phyloP scores from a whole-genome alignment of 2,329 filamentous ascomycete genomes.

The Teratosphaeria gauchensis region DNA sequence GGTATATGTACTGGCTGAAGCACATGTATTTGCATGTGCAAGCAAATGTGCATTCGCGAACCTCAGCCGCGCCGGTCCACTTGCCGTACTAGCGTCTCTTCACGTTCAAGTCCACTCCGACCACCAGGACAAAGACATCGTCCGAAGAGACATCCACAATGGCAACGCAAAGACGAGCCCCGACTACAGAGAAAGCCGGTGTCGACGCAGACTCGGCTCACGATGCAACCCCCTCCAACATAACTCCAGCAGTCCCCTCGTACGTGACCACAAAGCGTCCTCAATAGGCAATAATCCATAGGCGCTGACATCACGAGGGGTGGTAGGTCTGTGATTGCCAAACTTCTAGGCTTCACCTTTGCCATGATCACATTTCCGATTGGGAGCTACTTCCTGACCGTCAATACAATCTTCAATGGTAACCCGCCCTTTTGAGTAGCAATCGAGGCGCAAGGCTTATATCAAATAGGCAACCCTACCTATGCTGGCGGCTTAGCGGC shows the following conservation, averaged over 20 bases:
- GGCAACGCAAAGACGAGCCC: slow-evolving; percentile 60
- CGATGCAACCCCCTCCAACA: slow-evolving; percentile 50
- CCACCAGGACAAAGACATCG: neutral
- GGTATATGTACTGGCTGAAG: neutral
- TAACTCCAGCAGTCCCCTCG: slow-evolving; percentile 73
- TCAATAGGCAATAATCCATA: neutral
- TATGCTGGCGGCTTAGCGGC: slow-evolving; percentile 79
- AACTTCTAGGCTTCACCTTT: slow-evolving; percentile 79
- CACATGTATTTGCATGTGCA: neutral
- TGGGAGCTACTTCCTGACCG: slow-evolving; percentile 74
- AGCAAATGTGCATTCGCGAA: neutral
- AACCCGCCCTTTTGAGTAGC: slow-evolving; percentile 17
- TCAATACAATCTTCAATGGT: slow-evolving; percentile 72
- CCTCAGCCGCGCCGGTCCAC: neutral
- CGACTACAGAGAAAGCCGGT: slow-evolving; percentile 55
- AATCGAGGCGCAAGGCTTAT: neutral
- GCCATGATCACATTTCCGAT: slow-evolving; percentile 87
- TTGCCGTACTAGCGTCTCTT: neutral
- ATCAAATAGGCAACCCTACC: slow-evolving; percentile 65
- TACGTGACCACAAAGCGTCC: slow-evolving; percentile 38
- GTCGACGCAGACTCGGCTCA: slow-evolving; percentile 36
- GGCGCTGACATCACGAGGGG: neutral
- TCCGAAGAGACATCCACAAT: slow-evolving; percentile 38
- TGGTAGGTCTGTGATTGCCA: slow-evolving; percentile 69
- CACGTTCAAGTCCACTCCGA: neutral